These are phyloP conservation scores for Metschnikowia gelsemii DNA, from an alignment of 805 yeast genomes.

Conservation along the genomic window DNA sequence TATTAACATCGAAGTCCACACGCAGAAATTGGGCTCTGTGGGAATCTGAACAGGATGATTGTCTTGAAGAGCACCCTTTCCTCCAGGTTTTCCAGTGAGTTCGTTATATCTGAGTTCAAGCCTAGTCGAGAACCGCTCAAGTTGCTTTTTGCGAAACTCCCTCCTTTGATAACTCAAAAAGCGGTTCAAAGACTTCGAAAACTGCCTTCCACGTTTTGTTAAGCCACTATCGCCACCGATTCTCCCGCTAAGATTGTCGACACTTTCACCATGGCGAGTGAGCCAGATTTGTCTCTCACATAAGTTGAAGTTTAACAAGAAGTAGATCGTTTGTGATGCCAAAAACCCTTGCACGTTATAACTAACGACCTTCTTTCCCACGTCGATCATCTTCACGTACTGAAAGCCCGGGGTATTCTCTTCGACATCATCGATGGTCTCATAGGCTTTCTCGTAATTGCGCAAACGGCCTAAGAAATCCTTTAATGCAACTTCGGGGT, in stretches of 20 bases:
- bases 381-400: slow-evolving; percentile 93
- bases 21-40: slow-evolving; percentile 74
- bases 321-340: slow-evolving; percentile 91
- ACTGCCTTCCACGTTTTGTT: slow-evolving; percentile 75
- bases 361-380: slow-evolving; percentile 90
- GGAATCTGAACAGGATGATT: slow-evolving; percentile 33
- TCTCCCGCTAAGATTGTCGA: slow-evolving; percentile 77
- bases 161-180: slow-evolving; percentile 72
- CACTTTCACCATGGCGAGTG: slow-evolving; percentile 91
- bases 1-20: slow-evolving; percentile 87
- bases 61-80: slow-evolving; percentile 13
- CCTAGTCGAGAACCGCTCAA: slow-evolving; percentile 50
- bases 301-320: slow-evolving; percentile 77
- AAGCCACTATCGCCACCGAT: slow-evolving; percentile 90
- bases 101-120: slow-evolving; percentile 44
- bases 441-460: slow-evolving; percentile 87
- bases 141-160: slow-evolving; percentile 64
- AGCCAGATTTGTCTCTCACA: slow-evolving; percentile 91
- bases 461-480: slow-evolving; percentile 77
- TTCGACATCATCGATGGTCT: slow-evolving; percentile 81
- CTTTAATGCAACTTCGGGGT: slow-evolving; percentile 69
- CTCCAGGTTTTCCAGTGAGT: slow-evolving; percentile 27
- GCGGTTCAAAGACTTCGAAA: slow-evolving; percentile 66
- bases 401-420: slow-evolving; percentile 66
- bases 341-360: slow-evolving; percentile 83